A percentile compares a stretch with the other conserved stretches of the same genome.
Evolutionary conservation across 1,284 basidiomycete genomes (phyloP).

Genomic region (Uromyces viciae-fabae): DNA sequence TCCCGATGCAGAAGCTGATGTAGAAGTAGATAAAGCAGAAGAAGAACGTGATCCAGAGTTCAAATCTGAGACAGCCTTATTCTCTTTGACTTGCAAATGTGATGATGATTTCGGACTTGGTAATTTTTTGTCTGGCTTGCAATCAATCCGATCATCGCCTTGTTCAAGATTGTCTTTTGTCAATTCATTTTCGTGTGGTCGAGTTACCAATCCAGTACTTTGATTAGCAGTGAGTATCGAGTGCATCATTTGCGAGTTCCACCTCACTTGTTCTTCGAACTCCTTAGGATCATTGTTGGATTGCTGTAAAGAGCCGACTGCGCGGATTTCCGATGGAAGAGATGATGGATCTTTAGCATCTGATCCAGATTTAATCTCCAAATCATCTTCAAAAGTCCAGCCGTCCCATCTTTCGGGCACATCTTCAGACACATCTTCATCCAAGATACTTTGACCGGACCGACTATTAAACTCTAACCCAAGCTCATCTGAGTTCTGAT

Average conservation of each 20-base stretch:
- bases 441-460: not conserved
- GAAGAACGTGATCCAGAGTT: conserved; percentile 9
- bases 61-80: not conserved
- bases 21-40: not conserved
- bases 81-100: not conserved
- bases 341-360: too few species aligned
- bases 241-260: too few species aligned
- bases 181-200: too few species aligned
- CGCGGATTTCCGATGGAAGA: too few species aligned
- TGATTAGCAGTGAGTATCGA: too few species aligned
- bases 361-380: conserved; percentile 3
- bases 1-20: not conserved
- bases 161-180: too few species aligned
- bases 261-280: too few species aligned
- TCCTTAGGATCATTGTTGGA: too few species aligned
- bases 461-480: not conserved
- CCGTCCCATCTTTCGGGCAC: conserved; percentile 17
- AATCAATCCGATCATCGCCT: too few species aligned
- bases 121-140: too few species aligned
- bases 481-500: not conserved
- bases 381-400: conserved; percentile 41
- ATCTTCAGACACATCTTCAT: not conserved
- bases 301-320: too few species aligned
- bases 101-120: not conserved
- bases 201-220: too few species aligned